These are phyloP conservation scores for Coemansia sp. DNA, from an alignment of 192 early-diverging fungal species.

Conservation along the genomic window DNA sequence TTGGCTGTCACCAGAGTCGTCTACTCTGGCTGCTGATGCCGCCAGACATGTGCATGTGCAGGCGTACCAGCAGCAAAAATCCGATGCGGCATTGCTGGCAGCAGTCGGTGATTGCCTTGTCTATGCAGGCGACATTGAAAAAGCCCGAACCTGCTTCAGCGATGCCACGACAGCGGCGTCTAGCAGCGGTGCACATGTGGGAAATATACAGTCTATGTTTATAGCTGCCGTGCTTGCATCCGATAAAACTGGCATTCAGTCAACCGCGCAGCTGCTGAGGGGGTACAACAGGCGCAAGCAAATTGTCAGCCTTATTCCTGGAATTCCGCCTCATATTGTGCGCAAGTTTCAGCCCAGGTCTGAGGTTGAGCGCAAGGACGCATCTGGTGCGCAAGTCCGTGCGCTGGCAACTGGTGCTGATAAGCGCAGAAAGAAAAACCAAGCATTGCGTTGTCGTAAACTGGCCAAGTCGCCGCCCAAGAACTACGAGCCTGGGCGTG, in stretches of 20 bases:
- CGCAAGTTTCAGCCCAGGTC: slow-evolving; percentile 30
- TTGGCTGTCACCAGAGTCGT: slow-evolving; percentile 15
- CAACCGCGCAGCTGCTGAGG: slow-evolving; percentile 21
- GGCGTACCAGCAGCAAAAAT: not conserved
- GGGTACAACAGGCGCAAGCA: slow-evolving; percentile 18
- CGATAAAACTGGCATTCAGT: not conserved
- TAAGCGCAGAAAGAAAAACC: slow-evolving; percentile 15
- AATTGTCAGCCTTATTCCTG: slow-evolving; percentile 17
- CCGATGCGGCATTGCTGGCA: slow-evolving; percentile 15
- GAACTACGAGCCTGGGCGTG: slow-evolving; percentile 29
- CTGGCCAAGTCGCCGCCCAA: slow-evolving; percentile 38
- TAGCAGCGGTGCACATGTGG: not conserved
- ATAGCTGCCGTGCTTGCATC: slow-evolving; percentile 21
- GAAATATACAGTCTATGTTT: slow-evolving; percentile 7
- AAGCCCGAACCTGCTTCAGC: slow-evolving; percentile 19
- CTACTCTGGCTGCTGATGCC: slow-evolving; percentile 6
- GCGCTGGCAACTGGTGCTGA: not conserved
- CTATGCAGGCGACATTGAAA: slow-evolving; percentile 22
- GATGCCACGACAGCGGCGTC: slow-evolving; percentile 6
- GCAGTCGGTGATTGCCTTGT: slow-evolving; percentile 37
- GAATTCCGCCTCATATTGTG: slow-evolving; percentile 22
- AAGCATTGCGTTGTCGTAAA: slow-evolving; percentile 30
- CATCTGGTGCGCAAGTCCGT: not conserved
- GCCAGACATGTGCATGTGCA: slow-evolving; percentile 20
- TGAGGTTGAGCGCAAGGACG: not conserved